phyloP scores from a whole-genome alignment of 2,329 filamentous ascomycete genomes.

The Ophiostoma australiae region DNA sequence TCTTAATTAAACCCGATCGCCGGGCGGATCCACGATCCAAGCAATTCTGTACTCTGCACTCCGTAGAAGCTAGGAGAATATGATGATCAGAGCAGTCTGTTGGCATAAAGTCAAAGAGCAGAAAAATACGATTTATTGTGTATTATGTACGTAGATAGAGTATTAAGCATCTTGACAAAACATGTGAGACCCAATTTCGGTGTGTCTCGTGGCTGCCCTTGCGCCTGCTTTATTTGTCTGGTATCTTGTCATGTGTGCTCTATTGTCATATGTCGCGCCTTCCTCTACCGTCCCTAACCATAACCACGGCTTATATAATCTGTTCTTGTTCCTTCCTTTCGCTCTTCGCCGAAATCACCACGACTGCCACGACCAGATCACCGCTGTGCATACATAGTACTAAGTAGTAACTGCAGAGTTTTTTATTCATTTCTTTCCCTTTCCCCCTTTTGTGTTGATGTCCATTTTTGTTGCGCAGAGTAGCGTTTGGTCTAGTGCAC shows the following conservation, averaged over 20 bases:
- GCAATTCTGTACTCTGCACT: neutral
- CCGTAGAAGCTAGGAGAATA: too few relatives aligned
- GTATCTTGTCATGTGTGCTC: neutral
- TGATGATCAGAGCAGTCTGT: too few relatives aligned
- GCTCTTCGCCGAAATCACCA: neutral
- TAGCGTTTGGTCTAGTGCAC: neutral
- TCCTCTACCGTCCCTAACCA: too few relatives aligned
- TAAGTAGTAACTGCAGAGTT: conserved; percentile 6
- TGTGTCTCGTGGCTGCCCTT: neutral
- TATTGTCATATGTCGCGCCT: neutral
- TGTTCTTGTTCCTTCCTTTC: neutral
- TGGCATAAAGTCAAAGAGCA: too few relatives aligned
- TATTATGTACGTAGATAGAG: too few relatives aligned
- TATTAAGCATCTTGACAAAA: neutral
- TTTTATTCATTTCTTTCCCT: neutral
- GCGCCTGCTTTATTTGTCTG: neutral
- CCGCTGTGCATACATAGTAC: neutral
- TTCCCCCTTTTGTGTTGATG: neutral
- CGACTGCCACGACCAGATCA: neutral
- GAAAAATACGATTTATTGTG: too few relatives aligned
- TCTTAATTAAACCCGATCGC: conserved; percentile 7
- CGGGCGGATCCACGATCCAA: conserved; percentile 13
- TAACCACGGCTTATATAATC: neutral
- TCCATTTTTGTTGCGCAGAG: neutral
- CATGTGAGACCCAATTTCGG: neutral